Evolutionary conservation across 2,329 filamentous ascomycete species (phyloP).

Genomic region (Cercospora janseana): DNA sequence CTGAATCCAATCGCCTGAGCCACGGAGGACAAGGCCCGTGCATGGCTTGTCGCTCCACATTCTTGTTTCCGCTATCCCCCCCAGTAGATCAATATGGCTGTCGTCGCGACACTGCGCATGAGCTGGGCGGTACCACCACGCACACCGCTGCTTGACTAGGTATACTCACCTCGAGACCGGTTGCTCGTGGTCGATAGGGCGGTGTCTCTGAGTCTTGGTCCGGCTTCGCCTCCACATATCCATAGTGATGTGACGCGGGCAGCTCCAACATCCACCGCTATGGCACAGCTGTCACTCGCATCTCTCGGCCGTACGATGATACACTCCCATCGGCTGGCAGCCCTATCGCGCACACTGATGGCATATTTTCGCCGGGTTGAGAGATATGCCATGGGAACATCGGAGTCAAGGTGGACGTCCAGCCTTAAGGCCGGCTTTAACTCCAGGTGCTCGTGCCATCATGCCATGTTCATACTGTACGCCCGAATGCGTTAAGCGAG

Average conservation of each 20-base stretch:
- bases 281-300: too few relatives aligned
- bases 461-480: too few relatives aligned
- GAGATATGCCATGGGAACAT: too few relatives aligned
- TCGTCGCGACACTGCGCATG: not conserved
- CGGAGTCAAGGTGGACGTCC: too few relatives aligned
- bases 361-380: too few relatives aligned
- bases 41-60: conserved; percentile 7
- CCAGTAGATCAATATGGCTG: conserved; percentile 3
- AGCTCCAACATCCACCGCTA: too few relatives aligned
- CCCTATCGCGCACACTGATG: too few relatives aligned
- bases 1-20: conserved; percentile 13
- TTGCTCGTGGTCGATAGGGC: not conserved
- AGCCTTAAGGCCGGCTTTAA: too few relatives aligned
- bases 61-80: conserved; percentile 8
- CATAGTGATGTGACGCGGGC: not conserved
- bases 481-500: too few relatives aligned
- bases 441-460: too few relatives aligned
- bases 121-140: conserved; percentile 4
- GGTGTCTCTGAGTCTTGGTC: conserved; percentile 4
- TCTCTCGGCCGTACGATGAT: not conserved
- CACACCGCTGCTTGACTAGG: conserved; percentile 4
- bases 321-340: too few relatives aligned
- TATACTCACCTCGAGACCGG: not conserved
- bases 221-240: not conserved
- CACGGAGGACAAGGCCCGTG: conserved; percentile 8